These are phyloP conservation scores for Jatropha multifida DNA, from an alignment of 441 rosid genomes.

Conservation along the genomic window DNA sequence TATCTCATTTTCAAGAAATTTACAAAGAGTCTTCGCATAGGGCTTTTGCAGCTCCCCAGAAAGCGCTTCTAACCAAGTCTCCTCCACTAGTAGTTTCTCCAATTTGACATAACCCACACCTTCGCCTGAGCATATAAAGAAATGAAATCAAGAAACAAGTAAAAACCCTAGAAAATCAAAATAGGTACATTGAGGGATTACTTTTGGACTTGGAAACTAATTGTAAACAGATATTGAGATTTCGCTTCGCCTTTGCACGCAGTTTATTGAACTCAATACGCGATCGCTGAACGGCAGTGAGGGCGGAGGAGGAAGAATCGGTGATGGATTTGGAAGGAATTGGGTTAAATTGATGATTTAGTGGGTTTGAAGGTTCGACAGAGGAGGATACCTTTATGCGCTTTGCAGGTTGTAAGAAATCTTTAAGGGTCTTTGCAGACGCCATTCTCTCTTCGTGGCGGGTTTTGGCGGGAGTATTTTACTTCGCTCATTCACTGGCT, in stretches of 20 bases:
- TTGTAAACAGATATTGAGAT: slow-evolving; percentile 64
- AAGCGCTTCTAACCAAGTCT: slow-evolving; percentile 72
- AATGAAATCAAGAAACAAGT: neutral
- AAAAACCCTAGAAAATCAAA: slow-evolving; percentile 14
- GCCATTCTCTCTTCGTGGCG: slow-evolving; percentile 7
- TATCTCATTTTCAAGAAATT: slow-evolving; percentile 61
- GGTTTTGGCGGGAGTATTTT: slow-evolving; percentile 14
- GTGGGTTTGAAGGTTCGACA: slow-evolving; percentile 4
- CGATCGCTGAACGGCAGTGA: slow-evolving; percentile 49
- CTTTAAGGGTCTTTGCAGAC: slow-evolving; percentile 62
- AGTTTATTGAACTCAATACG: slow-evolving; percentile 61
- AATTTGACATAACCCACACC: slow-evolving; percentile 54
- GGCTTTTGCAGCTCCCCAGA: slow-evolving; percentile 69
- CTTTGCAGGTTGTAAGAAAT: slow-evolving; percentile 70
- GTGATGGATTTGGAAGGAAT: neutral
- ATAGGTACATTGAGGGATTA: neutral
- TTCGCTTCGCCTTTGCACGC: slow-evolving; percentile 70
- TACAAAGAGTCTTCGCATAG: slow-evolving; percentile 56
- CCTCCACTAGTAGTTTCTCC: slow-evolving; percentile 80
- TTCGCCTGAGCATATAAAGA: slow-evolving; percentile 22
- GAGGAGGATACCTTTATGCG: slow-evolving; percentile 53
- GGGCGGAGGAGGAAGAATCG: slow-evolving; percentile 28
- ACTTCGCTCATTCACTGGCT: too few species aligned
- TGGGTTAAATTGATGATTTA: neutral
- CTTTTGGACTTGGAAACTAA: slow-evolving; percentile 59